These are phyloP conservation scores for Kokia cookei DNA, from an alignment of 441 rosid genomes.

Conservation along the genomic window DNA sequence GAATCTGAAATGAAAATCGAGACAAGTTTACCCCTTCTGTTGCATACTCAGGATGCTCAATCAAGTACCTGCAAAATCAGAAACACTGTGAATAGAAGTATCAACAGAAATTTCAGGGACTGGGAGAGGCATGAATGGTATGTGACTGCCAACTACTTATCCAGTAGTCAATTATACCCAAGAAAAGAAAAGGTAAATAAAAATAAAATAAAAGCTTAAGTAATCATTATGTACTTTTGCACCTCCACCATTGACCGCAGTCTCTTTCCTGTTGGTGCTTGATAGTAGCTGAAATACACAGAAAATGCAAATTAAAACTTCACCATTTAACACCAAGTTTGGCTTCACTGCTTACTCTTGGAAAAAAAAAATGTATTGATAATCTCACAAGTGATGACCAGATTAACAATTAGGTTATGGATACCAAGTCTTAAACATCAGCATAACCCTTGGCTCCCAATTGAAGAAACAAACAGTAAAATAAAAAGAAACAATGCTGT, in stretches of 20 bases:
- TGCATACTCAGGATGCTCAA: slow-evolving; percentile 56
- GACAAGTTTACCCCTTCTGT: slow-evolving; percentile 50
- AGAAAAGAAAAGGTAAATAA: not conserved
- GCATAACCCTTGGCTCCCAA: not conserved
- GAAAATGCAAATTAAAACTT: not conserved
- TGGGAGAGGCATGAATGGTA: not conserved
- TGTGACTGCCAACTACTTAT: not conserved
- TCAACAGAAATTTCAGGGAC: not conserved
- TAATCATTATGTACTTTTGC: slow-evolving; percentile 50
- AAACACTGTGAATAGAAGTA: not conserved
- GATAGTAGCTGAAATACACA: slow-evolving; percentile 61
- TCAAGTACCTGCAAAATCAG: slow-evolving; percentile 48
- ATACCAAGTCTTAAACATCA: not conserved
- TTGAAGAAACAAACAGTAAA: not conserved
- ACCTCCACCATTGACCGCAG: slow-evolving; percentile 84
- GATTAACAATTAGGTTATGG: not conserved
- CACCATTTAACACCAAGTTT: not conserved
- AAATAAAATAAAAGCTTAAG: not conserved
- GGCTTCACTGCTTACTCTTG: not conserved
- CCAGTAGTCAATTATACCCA: not conserved
- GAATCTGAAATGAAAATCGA: slow-evolving; percentile 82
- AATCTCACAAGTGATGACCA: not conserved
- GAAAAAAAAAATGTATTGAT: not conserved
- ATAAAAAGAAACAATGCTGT: not conserved
- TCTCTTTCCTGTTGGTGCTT: slow-evolving; percentile 83